phyloP scores from a whole-genome alignment of 2,329 filamentous ascomycete genomes.

The Periglandula ipomoeae region DNA sequence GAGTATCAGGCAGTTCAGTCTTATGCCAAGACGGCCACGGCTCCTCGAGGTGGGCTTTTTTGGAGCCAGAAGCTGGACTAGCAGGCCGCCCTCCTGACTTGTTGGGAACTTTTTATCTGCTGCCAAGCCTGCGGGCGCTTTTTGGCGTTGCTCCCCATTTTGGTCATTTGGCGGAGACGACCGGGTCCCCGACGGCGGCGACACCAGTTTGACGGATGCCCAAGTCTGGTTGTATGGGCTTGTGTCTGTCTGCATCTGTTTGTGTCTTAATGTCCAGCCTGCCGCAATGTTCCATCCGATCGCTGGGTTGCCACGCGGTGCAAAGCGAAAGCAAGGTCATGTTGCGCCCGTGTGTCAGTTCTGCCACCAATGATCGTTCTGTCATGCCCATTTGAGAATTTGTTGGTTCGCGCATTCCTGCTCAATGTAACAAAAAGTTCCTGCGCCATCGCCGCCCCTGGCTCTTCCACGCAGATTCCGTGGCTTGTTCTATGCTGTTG shows the following conservation, averaged over 20 bases:
- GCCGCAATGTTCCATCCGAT: background rate
- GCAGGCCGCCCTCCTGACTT: background rate
- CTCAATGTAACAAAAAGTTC: background rate
- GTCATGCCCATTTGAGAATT: background rate
- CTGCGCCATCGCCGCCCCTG: too few relatives aligned
- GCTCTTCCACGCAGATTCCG: background rate
- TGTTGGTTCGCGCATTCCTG: background rate
- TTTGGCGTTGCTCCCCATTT: background rate
- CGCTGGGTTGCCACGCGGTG: background rate
- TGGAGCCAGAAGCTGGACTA: too few relatives aligned
- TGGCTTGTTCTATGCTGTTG: background rate
- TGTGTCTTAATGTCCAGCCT: too few relatives aligned
- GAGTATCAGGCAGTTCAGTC: too few relatives aligned
- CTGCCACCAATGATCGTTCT: background rate
- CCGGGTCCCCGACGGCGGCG: too few relatives aligned
- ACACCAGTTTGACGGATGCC: too few relatives aligned
- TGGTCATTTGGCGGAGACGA: background rate
- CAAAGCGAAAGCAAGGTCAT: background rate
- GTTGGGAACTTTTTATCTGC: conserved; percentile 6
- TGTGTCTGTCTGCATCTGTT: too few relatives aligned
- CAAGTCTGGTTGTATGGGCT: too few relatives aligned
- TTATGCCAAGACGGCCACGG: too few relatives aligned
- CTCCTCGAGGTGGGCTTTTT: too few relatives aligned
- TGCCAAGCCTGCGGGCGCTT: conserved; percentile 4
- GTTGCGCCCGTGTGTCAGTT: background rate